Base-by-base conservation (phyloP, 2,329 filamentous ascomycete genomes). In the Phialocephala sp. region DNA sequence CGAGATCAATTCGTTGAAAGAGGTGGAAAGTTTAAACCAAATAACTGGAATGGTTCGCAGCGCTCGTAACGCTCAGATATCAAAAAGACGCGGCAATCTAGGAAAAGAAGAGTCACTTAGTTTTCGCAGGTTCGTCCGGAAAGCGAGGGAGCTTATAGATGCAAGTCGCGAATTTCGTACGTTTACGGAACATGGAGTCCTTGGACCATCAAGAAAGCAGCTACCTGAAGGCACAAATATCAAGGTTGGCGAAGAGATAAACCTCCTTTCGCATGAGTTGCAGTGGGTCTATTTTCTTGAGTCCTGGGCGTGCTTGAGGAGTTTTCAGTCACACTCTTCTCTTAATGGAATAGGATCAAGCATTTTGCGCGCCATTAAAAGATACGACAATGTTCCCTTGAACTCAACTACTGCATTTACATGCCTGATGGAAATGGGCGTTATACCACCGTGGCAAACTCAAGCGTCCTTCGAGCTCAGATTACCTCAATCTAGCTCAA, bases 341-440 rank as follows among this genome's bases (percentile, higher is more conserved):
- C 80, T 90, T 43, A 83, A 89, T 66, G 82, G 87, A 43, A 79
- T 90, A 65, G 90, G 89, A 0, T 84, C 90, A 4, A 77, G 86
- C 14, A 82, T 95, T 41, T 76, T 95, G 43, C 85, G 87, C 22
- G 83, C 85, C 9, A 79, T 87, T 0, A 83, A 82, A 0, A 80
- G 88, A 62, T 94, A 94, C 72, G 79, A 85, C 8, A 62, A 68
- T 18, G 60, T 83, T 57, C 76, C 77, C 59, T 79, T 87, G 43
- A 80, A 82, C 27, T 75, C 79, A 15, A 74, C 76, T 47, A 80
- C 82, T 4, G 84, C 84, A 41, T 89, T 86, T 82, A 83, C 86
- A 0, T 92, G 94, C 68, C 78, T 95, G 36, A 90, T 94, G 72
- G 92, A 95, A 75, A 82, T 94, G 47, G 91, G 91, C 12, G 86